Evolutionary conservation across 176 grass and related monocot species (phyloP), one percentile per base, ranked within the genome.

Genomic region (Zoysia pacifica): DNA sequence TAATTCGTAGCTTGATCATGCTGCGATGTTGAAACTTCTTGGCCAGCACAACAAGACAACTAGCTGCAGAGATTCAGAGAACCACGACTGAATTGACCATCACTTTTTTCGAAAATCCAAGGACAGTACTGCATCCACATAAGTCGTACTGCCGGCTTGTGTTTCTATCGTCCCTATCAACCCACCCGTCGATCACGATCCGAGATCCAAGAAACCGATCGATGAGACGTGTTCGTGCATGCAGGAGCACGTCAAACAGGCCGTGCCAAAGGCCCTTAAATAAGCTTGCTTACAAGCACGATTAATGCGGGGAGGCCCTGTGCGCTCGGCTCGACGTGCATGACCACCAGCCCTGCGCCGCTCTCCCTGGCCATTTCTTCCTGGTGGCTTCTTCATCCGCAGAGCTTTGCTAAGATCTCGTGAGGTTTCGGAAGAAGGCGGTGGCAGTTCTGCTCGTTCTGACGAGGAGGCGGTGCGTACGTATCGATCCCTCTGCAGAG

Each of bases 301-400:
- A 80, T 70, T 14, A 80, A 80, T 84, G 81, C 71, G 54, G 2
- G 4, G 52, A 79, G 63, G 64, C 63, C 62, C 18, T 69, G 69
- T 9, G 55, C 36, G 53, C 55, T 84, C 81, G 70, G 63, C 81
- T 14, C 9, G 58, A 65, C 82, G 39, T 48, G 82, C 72, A 56
- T 82, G 79, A 56, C 66, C 79, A 77, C 44, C 76, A 71, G 79
- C 79, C 65, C 39, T 20, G 52, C 55, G 64, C 70, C 45, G 56
- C 35, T 70, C 82, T 58, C 65, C 87, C 65, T 81, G 76, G 71
- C 82, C 76, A 81, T 9, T 81, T 84, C 71, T 9, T 13, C 65
- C 35, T 71, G 79, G 74, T 81, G 39, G 41, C 18, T 75, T 48
- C 2, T 20, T 53, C 46, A 2, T 45, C 35, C 74, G 11, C 41